Conservation (phyloP, 208 protist genomes). For the Acanthamoeba rhysodes region DNA sequence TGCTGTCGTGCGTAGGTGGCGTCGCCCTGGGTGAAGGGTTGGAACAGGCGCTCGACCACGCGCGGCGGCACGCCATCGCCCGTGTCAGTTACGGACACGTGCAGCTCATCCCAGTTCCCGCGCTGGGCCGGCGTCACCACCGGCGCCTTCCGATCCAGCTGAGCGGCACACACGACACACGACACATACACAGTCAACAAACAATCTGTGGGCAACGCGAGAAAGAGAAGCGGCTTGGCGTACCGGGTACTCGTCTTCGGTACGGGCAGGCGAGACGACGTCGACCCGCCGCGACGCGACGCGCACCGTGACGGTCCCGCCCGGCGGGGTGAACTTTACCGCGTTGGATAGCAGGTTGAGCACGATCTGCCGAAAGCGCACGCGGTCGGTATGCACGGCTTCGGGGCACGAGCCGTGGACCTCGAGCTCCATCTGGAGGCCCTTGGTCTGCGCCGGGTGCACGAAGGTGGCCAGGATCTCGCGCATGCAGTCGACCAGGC, state of each 20-base stretch:
- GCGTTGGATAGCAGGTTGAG: constrained; percentile 36
- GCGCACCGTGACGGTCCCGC: neutral
- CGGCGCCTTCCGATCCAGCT: neutral
- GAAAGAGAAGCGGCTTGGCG: neutral
- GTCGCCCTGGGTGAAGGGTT: constrained; percentile 82
- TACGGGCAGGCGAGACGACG: neutral
- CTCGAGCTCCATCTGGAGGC: neutral
- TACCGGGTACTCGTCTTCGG: neutral
- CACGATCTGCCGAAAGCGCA: neutral
- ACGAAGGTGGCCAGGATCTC: neutral
- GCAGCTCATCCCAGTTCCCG: neutral
- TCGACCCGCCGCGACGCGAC: neutral
- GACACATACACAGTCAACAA: neutral
- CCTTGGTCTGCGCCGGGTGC: neutral
- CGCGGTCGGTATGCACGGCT: neutral
- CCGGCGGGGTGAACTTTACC: constrained; percentile 13
- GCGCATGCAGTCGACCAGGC: neutral
- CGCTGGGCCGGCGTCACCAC: neutral
- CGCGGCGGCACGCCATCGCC: neutral
- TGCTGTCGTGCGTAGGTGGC: constrained; percentile 35
- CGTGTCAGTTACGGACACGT: neutral
- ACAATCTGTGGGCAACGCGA: neutral
- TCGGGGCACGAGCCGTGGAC: constrained; percentile 1
- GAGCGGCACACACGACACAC: neutral
- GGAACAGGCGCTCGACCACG: constrained; percentile 52